Evolutionary conservation across 179 eudicot genomes (phyloP), one percentile per base, ranked within the genome.

Genomic region (Beta corolliflora): DNA sequence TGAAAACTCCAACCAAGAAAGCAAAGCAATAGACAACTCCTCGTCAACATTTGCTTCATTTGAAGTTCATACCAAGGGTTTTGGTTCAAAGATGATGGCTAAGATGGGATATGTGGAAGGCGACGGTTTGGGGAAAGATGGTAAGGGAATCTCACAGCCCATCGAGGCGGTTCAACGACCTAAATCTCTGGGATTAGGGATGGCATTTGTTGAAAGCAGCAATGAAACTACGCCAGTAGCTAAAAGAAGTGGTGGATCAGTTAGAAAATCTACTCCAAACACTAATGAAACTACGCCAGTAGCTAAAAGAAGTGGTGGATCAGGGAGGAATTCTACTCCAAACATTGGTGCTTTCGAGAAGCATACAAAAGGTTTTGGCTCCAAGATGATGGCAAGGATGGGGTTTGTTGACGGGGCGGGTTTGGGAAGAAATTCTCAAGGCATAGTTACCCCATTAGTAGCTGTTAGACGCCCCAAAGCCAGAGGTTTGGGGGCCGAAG

Each of bases 361-460:
- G 87, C 99, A 97, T 84, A 97, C 99, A 18, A 96, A 88, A 83
- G 99, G 97, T 15, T 96, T 96, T 77, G 99, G 99, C 19, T 96
- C 99, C 7, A 96, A 92, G 82, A 94, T 96, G 97, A 94, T 96
- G 99, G 94, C 98, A 5, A 92, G 83, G 87, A 97, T 94, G 98
- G 99, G 99, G 0, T 97, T 94, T 74, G 87, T 87, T 25, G 97
- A 94, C 84, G 99, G 99, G 44, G 75, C 31, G 84, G 99, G 98
- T 48, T 85, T 97, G 80, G 99, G 98, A 11, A 89, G 85, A 88
- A 90, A 91, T 85, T 87, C 94, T 56, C 98, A 97, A 86, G 98
- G 99, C 50, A 97, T 97, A 12, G 87, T 88, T 11, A 80, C 88
- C 19, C 99, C 99, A 12, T 78, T 97, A 61, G 81, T 83, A 58